A percentile compares a stretch with the other conserved stretches of the same genome.
These are phyloP conservation scores for Coelastrella sp. DNA, from an alignment of 139 green algal species.

Conservation along the genomic window DNA sequence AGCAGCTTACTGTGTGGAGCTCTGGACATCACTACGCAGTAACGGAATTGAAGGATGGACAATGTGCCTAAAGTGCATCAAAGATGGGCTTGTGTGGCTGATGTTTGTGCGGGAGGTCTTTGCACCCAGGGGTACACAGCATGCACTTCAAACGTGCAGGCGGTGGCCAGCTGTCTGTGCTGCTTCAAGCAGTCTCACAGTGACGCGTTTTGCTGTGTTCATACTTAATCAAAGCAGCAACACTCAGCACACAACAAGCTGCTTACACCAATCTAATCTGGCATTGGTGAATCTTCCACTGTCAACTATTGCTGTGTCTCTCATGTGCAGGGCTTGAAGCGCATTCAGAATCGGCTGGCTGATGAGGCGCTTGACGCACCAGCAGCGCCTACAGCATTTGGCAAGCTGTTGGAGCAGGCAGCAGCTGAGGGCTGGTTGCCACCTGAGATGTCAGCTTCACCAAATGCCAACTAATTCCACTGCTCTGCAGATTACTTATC, in stretches of 20 bases:
- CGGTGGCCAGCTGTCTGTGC: too few relatives aligned
- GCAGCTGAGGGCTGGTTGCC: constrained; percentile 46
- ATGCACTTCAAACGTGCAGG: too few relatives aligned
- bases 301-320: too few relatives aligned
- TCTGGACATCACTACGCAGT: neutral
- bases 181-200: too few relatives aligned
- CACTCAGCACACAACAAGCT: neutral
- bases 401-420: constrained; percentile 33
- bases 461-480: too few relatives aligned
- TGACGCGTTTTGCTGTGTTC: too few relatives aligned
- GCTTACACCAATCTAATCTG: neutral
- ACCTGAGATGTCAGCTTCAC: constrained; percentile 22
- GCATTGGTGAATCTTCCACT: neutral
- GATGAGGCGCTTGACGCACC: constrained; percentile 78
- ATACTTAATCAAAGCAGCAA: too few relatives aligned
- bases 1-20: neutral
- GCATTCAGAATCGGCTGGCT: constrained; percentile 67
- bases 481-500: too few relatives aligned
- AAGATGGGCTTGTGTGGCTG: too few relatives aligned
- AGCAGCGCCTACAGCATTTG: constrained; percentile 49
- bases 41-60: neutral
- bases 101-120: too few relatives aligned
- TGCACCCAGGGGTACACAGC: too few relatives aligned
- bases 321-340: constrained; percentile 54
- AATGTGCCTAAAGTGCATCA: too few relatives aligned